A percentile compares a stretch with the other conserved stretches of the same genome.
These are phyloP conservation scores for Daldinia caldariorum DNA, from an alignment of 495 filamentous ascomycete genomes.

Conservation along the genomic window DNA sequence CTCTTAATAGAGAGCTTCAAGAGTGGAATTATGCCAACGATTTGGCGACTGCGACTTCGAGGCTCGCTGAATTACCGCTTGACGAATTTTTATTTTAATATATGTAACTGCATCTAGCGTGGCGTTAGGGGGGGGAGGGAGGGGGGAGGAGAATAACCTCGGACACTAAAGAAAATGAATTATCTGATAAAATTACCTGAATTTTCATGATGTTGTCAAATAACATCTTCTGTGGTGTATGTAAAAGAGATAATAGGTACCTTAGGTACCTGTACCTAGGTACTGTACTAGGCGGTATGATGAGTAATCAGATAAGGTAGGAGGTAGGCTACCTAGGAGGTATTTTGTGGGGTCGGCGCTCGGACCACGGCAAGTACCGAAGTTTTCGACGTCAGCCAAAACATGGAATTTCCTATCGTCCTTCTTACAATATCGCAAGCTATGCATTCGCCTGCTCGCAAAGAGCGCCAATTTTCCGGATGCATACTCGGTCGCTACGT, in stretches of 20 bases:
- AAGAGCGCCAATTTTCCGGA: constrained; percentile 53
- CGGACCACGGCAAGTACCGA: constrained; percentile 37
- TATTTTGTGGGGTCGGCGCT: constrained; percentile 15
- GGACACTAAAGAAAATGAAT: neutral
- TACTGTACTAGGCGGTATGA: too few relatives aligned
- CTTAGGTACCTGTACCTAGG: constrained; percentile 1
- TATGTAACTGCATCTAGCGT: constrained; percentile 24
- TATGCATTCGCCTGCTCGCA: constrained; percentile 46
- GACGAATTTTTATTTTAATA: constrained; percentile 41
- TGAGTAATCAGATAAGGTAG: neutral
- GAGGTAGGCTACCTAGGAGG: neutral
- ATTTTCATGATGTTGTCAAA: neutral
- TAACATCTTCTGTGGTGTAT: too few relatives aligned
- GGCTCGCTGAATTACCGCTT: constrained; percentile 16
- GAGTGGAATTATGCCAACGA: constrained; percentile 48
- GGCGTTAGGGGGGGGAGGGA: constrained; percentile 16
- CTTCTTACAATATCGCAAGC: constrained; percentile 25
- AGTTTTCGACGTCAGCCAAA: constrained; percentile 14
- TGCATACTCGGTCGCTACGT: constrained; percentile 53
- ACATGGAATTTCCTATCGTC: constrained; percentile 17
- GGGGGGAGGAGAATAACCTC: neutral
- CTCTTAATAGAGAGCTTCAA: constrained; percentile 30
- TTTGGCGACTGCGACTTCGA: constrained; percentile 19
- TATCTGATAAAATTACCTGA: neutral
- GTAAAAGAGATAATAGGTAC: neutral